Percentiles rank a stretch among this genome's conserved stretches.
Conservation (phyloP, 208 protist genomes). For the Acanthamoeba rhysodes region DNA sequence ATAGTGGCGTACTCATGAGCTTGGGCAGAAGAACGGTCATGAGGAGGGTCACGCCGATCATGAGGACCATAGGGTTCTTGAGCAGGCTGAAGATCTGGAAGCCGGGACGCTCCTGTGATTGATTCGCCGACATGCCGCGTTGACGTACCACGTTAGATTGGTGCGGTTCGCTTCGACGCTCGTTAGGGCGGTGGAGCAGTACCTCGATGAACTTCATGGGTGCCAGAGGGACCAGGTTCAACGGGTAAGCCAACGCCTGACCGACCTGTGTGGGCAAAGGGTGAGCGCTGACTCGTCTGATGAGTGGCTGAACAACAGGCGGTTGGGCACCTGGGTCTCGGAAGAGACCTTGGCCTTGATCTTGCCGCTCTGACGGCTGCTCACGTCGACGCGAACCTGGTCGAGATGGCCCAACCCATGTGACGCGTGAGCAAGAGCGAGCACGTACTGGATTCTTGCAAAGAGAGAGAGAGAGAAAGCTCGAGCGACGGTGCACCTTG, state of each 20-base stretch:
- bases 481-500: no score
- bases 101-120: slow-evolving; percentile 31
- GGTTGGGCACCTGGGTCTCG: not conserved
- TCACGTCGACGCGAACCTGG: slow-evolving; percentile 31
- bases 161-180: no score
- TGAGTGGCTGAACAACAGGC: not conserved
- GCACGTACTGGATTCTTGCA: no score
- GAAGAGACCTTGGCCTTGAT: not conserved
- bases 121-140: not conserved
- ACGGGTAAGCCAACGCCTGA: not conserved
- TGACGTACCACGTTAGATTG: no score
- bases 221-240: not conserved
- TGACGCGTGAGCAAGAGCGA: no score
- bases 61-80: slow-evolving; percentile 62
- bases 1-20: slow-evolving; percentile 21
- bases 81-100: not conserved
- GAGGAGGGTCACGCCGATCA: slow-evolving; percentile 61
- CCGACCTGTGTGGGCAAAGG: not conserved
- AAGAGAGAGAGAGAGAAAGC: no score
- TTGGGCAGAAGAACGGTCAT: slow-evolving; percentile 50
- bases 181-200: no score
- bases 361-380: slow-evolving; percentile 18
- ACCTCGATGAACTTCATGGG: slow-evolving; percentile 53
- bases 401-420: no score
- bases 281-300: not conserved